Conservation (phyloP, 2,329 filamentous ascomycete species). For the Dothiorella sarmentorum region DNA sequence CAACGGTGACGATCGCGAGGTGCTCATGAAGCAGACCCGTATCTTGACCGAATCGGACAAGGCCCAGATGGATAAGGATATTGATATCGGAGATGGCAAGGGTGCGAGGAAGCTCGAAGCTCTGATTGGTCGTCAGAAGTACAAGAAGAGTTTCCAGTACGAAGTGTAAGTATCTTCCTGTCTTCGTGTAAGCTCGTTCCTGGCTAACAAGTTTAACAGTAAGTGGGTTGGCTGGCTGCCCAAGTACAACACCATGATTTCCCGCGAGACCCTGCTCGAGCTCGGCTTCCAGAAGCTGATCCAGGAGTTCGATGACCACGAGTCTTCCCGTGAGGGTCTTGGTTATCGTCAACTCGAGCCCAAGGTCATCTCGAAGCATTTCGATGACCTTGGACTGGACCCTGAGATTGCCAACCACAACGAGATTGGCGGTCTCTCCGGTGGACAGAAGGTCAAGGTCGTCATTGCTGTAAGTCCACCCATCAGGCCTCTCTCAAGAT, state of each 20-base stretch:
- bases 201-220: constrained; percentile 42
- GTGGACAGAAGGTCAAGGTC: constrained; percentile 98
- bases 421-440: constrained; percentile 91
- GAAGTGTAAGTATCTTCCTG: constrained; percentile 64
- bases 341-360: constrained; percentile 93
- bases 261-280: constrained; percentile 82
- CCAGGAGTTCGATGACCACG: constrained; percentile 98
- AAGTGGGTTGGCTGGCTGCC: constrained; percentile 89
- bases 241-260: constrained; percentile 90
- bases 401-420: constrained; percentile 99
- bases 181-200: not conserved
- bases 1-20: constrained; percentile 94
- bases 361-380: constrained; percentile 94
- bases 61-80: constrained; percentile 83
- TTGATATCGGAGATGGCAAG: constrained; percentile 81
- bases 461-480: constrained; percentile 64
- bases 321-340: constrained; percentile 96
- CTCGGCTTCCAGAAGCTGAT: constrained; percentile 89
- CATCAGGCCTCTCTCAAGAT: constrained; percentile 59
- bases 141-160: constrained; percentile 98
- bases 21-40: constrained; percentile 96
- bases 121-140: constrained; percentile 95
- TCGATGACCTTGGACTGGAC: constrained; percentile 92
- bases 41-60: constrained; percentile 80
- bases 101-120: constrained; percentile 75